These are phyloP conservation scores for Fusarium aywerte DNA, from an alignment of 2,329 filamentous ascomycete genomes.

Conservation along the genomic window DNA sequence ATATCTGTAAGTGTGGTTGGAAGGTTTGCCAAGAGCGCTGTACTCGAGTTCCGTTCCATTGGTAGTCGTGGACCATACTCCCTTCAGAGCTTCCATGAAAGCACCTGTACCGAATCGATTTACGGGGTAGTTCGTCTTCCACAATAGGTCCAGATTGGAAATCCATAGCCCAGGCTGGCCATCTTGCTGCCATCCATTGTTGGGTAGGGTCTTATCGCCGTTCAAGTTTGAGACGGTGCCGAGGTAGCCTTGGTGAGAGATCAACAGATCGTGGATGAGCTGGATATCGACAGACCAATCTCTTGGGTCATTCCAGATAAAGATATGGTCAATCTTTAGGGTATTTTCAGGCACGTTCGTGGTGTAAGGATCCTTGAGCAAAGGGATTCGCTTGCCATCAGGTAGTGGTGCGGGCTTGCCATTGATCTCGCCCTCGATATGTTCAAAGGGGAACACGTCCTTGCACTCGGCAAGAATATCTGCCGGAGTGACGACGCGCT, in stretches of 20 bases:
- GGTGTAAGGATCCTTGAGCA: slow-evolving; percentile 48
- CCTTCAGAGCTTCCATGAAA: slow-evolving; percentile 83
- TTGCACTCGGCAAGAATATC: slow-evolving; percentile 83
- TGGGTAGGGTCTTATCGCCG: slow-evolving; percentile 70
- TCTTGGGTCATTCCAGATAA: slow-evolving; percentile 94
- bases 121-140: slow-evolving; percentile 85
- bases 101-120: slow-evolving; percentile 92
- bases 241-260: slow-evolving; percentile 80
- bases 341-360: slow-evolving; percentile 53
- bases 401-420: slow-evolving; percentile 47
- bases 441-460: slow-evolving; percentile 83
- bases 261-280: slow-evolving; percentile 82
- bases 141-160: slow-evolving; percentile 89
- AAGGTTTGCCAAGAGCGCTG: slow-evolving; percentile 85
- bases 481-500: slow-evolving; percentile 82
- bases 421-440: slow-evolving; percentile 48
- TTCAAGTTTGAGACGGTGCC: slow-evolving; percentile 84
- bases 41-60: slow-evolving; percentile 69
- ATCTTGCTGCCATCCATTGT: slow-evolving; percentile 84
- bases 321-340: slow-evolving; percentile 86
- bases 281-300: slow-evolving; percentile 95
- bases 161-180: slow-evolving; percentile 85
- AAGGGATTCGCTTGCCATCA: slow-evolving; percentile 49
- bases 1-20: slow-evolving; percentile 80
- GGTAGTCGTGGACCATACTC: slow-evolving; percentile 80